Evolutionary conservation across 768 basidiomycete genomes (phyloP).

Genomic region (Boletus subcaerulescens): DNA sequence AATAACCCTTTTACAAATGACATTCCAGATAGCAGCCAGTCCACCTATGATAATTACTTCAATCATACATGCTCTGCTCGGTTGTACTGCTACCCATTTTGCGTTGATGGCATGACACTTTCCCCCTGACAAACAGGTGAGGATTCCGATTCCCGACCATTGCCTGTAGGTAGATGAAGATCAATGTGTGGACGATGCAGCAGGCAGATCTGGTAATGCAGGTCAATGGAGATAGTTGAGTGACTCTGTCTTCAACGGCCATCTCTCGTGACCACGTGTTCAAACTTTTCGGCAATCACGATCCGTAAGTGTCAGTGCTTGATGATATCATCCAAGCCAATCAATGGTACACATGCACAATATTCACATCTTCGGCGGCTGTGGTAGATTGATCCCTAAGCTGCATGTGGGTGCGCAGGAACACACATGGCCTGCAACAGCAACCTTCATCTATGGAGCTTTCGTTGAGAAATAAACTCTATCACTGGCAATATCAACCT

Average conservation of each 20-base stretch:
- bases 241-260: background rate
- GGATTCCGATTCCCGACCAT: background rate
- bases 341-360: background rate
- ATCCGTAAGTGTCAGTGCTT: background rate
- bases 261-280: background rate
- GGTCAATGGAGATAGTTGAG: background rate
- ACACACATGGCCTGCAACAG: background rate
- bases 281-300: background rate
- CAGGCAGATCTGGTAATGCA: background rate
- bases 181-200: background rate
- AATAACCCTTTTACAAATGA: background rate
- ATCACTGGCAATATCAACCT: background rate
- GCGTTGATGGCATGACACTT: slow-evolving; percentile 1
- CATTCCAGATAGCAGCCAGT: background rate
- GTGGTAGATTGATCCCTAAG: background rate
- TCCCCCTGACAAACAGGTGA: background rate
- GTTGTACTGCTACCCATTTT: background rate
- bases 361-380: background rate
- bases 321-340: background rate
- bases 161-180: background rate
- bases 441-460: background rate
- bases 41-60: too few species aligned
- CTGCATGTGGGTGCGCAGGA: background rate
- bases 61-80: too few species aligned
- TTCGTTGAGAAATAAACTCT: background rate